phyloP scores from a whole-genome alignment of 2,329 filamentous ascomycete species.

The Geosmithia morbida region DNA sequence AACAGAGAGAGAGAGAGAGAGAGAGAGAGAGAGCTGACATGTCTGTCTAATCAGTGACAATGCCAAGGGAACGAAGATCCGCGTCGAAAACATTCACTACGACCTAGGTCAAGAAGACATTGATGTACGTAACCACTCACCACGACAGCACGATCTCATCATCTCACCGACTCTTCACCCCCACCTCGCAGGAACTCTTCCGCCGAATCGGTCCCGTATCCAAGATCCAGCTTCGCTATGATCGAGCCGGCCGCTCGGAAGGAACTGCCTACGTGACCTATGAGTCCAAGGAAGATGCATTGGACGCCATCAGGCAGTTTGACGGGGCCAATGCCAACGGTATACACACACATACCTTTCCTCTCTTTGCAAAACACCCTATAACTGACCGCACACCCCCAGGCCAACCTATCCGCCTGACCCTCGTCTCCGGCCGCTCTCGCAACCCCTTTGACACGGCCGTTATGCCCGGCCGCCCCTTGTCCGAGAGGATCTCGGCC shows the following conservation, averaged over 20 bases:
- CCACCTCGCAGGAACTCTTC: constrained; percentile 55
- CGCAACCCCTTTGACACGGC: constrained; percentile 44
- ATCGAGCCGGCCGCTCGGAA: constrained; percentile 77
- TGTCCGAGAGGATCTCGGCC: constrained; percentile 46
- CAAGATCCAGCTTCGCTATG: constrained; percentile 62
- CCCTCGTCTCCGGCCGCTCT: constrained; percentile 12
- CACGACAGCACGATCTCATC: background rate
- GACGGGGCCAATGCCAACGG: constrained; percentile 84
- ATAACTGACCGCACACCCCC: background rate
- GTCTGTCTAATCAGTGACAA: constrained; percentile 8
- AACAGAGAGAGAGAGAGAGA: background rate
- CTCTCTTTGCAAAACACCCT: background rate
- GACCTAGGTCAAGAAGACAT: constrained; percentile 78
- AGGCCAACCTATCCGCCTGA: constrained; percentile 68
- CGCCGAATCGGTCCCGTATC: constrained; percentile 57
- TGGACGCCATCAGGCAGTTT: constrained; percentile 62
- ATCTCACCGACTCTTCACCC: background rate
- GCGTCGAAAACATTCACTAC: constrained; percentile 84
- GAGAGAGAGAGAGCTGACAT: background rate
- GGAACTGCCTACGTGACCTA: constrained; percentile 79
- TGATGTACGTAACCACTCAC: constrained; percentile 34
- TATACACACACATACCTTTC: constrained; percentile 7
- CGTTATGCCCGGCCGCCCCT: constrained; percentile 37
- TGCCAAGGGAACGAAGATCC: constrained; percentile 51
- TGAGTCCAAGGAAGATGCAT: constrained; percentile 53